A percentile compares a stretch with the other conserved stretches of the same genome.
These are phyloP conservation scores for Globisporangium solare DNA, from an alignment of 352 stramenopile genomes.

Conservation along the genomic window DNA sequence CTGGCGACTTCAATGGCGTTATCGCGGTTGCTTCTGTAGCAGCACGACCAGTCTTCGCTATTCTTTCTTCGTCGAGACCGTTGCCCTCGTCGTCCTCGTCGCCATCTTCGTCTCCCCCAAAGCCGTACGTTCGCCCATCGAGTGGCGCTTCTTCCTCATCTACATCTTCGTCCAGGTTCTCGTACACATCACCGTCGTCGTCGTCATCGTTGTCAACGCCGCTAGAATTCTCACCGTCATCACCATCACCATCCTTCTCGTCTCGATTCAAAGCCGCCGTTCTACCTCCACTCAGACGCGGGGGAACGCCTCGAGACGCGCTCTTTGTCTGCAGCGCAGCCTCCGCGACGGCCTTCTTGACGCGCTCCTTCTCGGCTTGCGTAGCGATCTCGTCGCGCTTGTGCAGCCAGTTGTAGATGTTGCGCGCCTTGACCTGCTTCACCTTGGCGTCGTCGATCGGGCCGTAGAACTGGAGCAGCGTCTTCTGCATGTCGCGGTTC, in stretches of 20 bases:
- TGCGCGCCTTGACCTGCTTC: constrained; percentile 8
- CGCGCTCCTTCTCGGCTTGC: constrained; percentile 4
- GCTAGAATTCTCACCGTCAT: background rate
- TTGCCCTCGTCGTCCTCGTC: background rate
- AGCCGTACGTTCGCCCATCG: background rate
- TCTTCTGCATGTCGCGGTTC: constrained; percentile 11
- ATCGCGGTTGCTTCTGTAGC: no score
- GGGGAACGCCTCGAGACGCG: background rate
- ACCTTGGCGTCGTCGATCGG: constrained; percentile 10
- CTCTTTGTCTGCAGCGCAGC: background rate
- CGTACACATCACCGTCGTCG: background rate
- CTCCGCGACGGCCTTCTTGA: background rate
- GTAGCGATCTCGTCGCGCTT: constrained; percentile 8
- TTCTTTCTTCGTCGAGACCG: background rate
- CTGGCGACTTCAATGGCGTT: no score
- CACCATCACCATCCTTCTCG: background rate
- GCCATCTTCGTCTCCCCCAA: background rate
- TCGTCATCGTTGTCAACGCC: background rate
- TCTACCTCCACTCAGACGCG: background rate
- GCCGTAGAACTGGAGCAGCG: constrained; percentile 13
- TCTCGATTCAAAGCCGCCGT: background rate
- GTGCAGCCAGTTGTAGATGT: constrained; percentile 13
- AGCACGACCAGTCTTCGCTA: no score
- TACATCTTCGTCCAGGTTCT: background rate
- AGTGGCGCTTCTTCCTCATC: background rate